Evolutionary conservation across 352 stramenopile species (phyloP), one percentile per base, ranked within the genome.

Genomic region (Phytophthora brassicae): DNA sequence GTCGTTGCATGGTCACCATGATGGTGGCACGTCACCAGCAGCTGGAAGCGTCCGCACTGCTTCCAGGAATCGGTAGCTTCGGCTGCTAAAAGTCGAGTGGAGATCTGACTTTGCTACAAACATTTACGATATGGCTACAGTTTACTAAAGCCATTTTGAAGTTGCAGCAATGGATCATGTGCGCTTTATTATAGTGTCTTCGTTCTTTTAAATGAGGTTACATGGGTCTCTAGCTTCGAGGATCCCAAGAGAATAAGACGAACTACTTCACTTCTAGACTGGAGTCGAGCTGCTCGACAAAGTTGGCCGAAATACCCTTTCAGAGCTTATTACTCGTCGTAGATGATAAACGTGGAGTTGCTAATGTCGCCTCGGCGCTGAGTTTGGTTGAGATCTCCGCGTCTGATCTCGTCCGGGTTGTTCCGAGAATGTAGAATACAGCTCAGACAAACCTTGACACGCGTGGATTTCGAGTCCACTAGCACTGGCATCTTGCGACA

Each of bases 341-440:
- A 87, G 38, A 77, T 83, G 50, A 90, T 76, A 41, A 77, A 90
- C 23, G 81, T 90, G 26, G 60, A 69, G 48, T 88, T 90, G 49
- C 65, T 68, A 46, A 90, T 74, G 36, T 78, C 74, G 22, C 72
- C 55, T 44, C 69, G 65, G 56, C 79, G 60, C 39, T 39, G 42
- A 1, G 46, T 36, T n/a, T 68, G 55, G 22, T 54, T 54, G 8
- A 74, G 58, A 33, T 79, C 66, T 0, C 63, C 59, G 42, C 67
- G 64, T 49, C 57, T 43, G 23, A 86, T 62, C 54, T 86, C 82
- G 56, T 91, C 82, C 13, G 79, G 79, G 36, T 88, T 72, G 53
- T 75, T 77, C 39, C 85, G 68, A 3, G 81, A 88, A 62, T 84
- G 71, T 19, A 92, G 52, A 58, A 94, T 89, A 70, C 85, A 94